These are phyloP conservation scores for Colletotrichum camelliae DNA, from an alignment of 2,329 filamentous ascomycete genomes.

Conservation along the genomic window DNA sequence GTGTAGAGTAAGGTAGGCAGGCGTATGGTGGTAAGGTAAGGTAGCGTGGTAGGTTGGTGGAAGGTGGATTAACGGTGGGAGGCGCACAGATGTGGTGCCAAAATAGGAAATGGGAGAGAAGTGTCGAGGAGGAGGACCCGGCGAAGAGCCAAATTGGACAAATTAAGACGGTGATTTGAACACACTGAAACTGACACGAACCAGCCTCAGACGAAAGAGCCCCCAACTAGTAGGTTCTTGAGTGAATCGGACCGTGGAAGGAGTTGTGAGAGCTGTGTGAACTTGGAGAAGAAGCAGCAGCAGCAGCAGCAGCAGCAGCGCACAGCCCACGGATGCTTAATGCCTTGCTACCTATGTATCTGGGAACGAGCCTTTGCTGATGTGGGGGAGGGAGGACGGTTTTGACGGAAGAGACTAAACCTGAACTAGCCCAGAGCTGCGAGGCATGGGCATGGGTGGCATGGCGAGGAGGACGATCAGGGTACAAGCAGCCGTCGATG, in stretches of 20 bases:
- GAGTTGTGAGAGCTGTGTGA: conserved; percentile 24
- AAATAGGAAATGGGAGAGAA: conserved; percentile 44
- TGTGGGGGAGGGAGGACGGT: conserved; percentile 35
- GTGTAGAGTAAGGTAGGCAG: not conserved
- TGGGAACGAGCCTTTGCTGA: conserved; percentile 32
- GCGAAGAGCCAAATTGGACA: conserved; percentile 28
- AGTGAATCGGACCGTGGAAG: conserved; percentile 23
- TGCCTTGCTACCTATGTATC: conserved; percentile 35
- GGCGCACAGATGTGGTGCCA: conserved; percentile 41
- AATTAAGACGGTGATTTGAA: conserved; percentile 25
- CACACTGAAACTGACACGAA: conserved; percentile 32
- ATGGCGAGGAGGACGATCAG: conserved; percentile 34
- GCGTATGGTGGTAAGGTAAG: conserved; percentile 7
- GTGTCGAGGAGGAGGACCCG: conserved; percentile 29
- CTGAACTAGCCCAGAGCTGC: conserved; percentile 42
- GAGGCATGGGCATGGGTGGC: conserved; percentile 41
- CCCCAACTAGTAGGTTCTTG: conserved; percentile 21
- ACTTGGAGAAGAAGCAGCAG: conserved; percentile 24
- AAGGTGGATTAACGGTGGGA: conserved; percentile 31
- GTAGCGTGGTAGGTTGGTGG: conserved; percentile 2
- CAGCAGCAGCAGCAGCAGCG: not conserved
- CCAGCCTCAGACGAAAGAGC: conserved; percentile 29
- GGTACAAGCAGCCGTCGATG: conserved; percentile 21
- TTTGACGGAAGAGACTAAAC: conserved; percentile 41
- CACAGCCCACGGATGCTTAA: conserved; percentile 31